Conservation (phyloP, 2,329 filamentous ascomycete genomes). For the Cladophialophora yegresii region DNA sequence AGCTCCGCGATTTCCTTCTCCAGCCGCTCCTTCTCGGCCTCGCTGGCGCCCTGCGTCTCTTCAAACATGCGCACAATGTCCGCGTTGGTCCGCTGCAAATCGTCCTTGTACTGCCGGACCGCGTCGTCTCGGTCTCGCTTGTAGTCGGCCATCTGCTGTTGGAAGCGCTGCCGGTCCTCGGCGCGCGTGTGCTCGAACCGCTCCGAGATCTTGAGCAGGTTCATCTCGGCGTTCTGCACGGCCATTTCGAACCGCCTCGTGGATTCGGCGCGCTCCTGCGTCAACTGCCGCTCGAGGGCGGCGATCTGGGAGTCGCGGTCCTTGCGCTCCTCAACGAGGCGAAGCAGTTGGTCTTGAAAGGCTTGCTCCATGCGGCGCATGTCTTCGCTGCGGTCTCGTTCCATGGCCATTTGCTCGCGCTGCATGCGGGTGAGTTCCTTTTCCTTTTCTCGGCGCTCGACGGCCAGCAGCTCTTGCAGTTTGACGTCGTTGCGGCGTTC, state of each 20-base stretch:
- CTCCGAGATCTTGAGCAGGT: slow-evolving; percentile 1
- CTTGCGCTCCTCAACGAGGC: not conserved
- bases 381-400: slow-evolving; percentile 1
- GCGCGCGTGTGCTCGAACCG: not conserved
- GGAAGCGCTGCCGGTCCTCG: not conserved
- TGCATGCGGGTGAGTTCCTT: not conserved
- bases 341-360: not conserved
- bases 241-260: not conserved
- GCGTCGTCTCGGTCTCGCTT: not conserved
- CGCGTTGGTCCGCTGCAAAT: not conserved
- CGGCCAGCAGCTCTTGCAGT: not conserved
- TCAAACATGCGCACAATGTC: not conserved
- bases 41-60: not conserved
- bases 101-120: not conserved
- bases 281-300: not conserved
- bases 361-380: slow-evolving; percentile 1
- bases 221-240: not conserved
- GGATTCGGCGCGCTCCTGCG: slow-evolving; percentile 1
- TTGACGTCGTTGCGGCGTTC: not conserved
- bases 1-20: not conserved
- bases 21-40: not conserved
- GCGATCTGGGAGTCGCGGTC: not conserved
- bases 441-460: not conserved
- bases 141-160: slow-evolving; percentile 1
- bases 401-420: not conserved